phyloP scores from a whole-genome alignment of 495 filamentous ascomycete species.

The Penicillium turbatum region DNA sequence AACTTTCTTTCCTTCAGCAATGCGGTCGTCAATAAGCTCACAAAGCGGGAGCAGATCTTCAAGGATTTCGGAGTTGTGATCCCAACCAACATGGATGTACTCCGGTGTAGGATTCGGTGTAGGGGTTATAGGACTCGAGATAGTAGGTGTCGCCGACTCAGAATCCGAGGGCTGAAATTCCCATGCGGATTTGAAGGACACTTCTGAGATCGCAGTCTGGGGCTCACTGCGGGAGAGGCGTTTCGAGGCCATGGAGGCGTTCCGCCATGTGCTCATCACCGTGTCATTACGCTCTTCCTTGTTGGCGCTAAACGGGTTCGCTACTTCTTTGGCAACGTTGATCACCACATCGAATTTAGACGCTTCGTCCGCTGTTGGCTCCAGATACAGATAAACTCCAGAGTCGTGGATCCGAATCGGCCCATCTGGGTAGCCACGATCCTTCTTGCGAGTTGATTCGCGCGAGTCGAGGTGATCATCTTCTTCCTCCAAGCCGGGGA shows the following conservation, averaged over 20 bases:
- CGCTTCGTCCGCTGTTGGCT: conserved; percentile 83
- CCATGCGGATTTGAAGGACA: conserved; percentile 69
- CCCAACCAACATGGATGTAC: conserved; percentile 95
- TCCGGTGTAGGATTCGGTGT: conserved; percentile 78
- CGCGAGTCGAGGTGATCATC: conserved; percentile 68
- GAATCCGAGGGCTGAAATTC: conserved; percentile 43
- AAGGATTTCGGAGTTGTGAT: conserved; percentile 94
- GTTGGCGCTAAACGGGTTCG: conserved; percentile 67
- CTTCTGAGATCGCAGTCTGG: conserved; percentile 63
- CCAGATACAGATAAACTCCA: conserved; percentile 88
- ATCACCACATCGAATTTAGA: conserved; percentile 85
- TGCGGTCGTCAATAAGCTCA: conserved; percentile 76
- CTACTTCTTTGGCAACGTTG: conserved; percentile 92
- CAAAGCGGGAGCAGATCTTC: conserved; percentile 81
- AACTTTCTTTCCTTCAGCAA: conserved; percentile 76
- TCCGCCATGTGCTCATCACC: conserved; percentile 43
- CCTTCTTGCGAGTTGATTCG: conserved; percentile 56
- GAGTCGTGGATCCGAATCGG: conserved; percentile 89
- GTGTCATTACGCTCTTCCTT: conserved; percentile 32
- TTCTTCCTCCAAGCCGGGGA: conserved; percentile 61
- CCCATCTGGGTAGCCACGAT: conserved; percentile 87
- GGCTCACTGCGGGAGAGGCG: conserved; percentile 53
- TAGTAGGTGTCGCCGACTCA: conserved; percentile 52
- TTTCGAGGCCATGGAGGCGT: conserved; percentile 31
- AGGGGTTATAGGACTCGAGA: conserved; percentile 30